Evolutionary conservation across 495 filamentous ascomycete species (phyloP).

Genomic region (Neohortaea acidophila): DNA sequence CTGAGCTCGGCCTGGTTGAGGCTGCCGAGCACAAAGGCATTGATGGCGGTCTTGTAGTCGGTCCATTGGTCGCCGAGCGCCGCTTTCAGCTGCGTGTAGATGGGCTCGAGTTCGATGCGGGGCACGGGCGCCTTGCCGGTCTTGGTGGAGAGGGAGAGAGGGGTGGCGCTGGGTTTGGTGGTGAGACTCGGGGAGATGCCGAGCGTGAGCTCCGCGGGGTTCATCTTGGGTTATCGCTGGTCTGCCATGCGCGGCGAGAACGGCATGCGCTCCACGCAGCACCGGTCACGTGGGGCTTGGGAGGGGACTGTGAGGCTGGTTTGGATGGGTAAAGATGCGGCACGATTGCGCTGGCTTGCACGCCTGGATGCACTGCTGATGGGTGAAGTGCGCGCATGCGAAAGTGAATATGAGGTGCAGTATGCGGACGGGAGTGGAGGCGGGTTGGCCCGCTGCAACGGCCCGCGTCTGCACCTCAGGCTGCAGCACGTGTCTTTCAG

Average conservation of each 20-base stretch:
- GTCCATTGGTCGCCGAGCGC: constrained; percentile 75
- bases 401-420: no score
- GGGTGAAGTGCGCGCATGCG: no score
- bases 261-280: background rate
- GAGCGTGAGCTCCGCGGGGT: constrained; percentile 17
- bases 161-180: constrained; percentile 17
- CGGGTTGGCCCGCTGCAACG: no score
- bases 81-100: constrained; percentile 73
- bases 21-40: constrained; percentile 65
- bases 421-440: no score
- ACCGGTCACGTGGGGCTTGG: background rate
- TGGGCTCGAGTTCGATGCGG: constrained; percentile 77
- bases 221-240: constrained; percentile 10
- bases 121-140: constrained; percentile 28
- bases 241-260: background rate
- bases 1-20: constrained; percentile 75
- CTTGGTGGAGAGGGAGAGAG: constrained; percentile 4
- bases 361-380: no score
- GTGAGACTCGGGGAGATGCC: constrained; percentile 16
- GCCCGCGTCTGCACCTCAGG: no score
- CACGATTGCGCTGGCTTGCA: no score
- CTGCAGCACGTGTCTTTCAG: no score
- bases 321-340: no score
- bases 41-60: constrained; percentile 70
- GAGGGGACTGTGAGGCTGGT: background rate